Base-by-base conservation (phyloP, 2,329 filamentous ascomycete genomes). In the Metarhizium anisopliae region DNA sequence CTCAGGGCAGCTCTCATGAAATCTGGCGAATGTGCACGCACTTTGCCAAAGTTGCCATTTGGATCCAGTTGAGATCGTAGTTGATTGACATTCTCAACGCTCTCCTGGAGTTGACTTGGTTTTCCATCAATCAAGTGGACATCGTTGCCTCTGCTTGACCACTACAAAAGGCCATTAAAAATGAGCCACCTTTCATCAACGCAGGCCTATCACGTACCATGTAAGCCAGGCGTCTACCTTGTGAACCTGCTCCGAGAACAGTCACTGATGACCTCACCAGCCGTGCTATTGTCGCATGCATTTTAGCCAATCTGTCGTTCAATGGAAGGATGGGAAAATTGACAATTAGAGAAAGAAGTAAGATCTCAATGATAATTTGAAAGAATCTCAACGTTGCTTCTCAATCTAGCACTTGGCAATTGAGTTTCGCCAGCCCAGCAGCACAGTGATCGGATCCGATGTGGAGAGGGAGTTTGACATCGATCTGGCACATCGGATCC, bases 221-320 rank as follows among this genome's bases (percentile, higher is more conserved):
- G 32, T 62, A 68, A 2, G 66, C 66, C 47, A 68, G 56, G 1
- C 66, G 65, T 42, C 66, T 59, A 6, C 66, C 66, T 42, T 68
- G 66, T 6, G 66, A 67, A 2, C 66, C 66, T 2, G 66, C 66
- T 20, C 66, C 66, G 14, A 68, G 58, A 6, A 68, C 56, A 20
- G 62, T 53, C 13, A 68, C 65, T 0, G 63, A 57, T 6, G 52
- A 59, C 40, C 53, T 59, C 1, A 55, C 47, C 6, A 52, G 47
- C 13, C 29, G 47, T 20, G 47, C 40, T 36, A 51, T 51, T 32
- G 36, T 42, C 2, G 53, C 16, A 55, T 25, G 16, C 47, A 55
- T 55, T 16, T 51, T 6, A 2, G 16, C 25, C 35, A 16, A 42
- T 14, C 6, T 42, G 2, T 42, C 10, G 32, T 35, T 7, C 32